These are phyloP conservation scores for Mycena capillaripes DNA, from an alignment of 768 basidiomycete species.

Conservation along the genomic window DNA sequence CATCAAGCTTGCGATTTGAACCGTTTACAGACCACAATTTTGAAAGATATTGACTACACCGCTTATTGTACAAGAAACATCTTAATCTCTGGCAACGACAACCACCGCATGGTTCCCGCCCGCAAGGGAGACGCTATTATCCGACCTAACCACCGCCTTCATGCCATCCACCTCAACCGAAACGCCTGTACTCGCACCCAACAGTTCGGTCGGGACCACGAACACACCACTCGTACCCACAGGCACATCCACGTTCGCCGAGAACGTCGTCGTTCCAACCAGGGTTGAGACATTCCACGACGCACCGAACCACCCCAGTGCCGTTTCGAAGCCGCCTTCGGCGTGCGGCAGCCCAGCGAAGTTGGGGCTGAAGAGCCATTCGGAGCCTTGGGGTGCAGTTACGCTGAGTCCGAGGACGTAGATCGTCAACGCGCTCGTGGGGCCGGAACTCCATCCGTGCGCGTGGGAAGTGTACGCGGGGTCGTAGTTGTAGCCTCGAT, in stretches of 20 bases:
- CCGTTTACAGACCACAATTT: no score
- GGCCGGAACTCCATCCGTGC: conserved; percentile 72
- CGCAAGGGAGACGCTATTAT: no score
- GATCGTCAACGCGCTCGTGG: conserved; percentile 69
- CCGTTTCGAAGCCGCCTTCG: conserved; percentile 68
- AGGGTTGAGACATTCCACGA: conserved; percentile 51
- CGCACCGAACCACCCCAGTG: conserved; percentile 65
- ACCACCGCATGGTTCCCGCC: no score
- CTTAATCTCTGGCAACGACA: no score
- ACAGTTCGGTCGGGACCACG: conserved; percentile 39
- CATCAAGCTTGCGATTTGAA: no score
- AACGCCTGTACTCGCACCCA: not conserved
- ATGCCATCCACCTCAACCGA: conserved; percentile 35
- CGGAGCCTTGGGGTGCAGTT: conserved; percentile 60
- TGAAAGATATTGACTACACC: no score
- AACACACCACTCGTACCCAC: conserved; percentile 48
- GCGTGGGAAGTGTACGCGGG: conserved; percentile 71
- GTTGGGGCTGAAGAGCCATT: conserved; percentile 65
- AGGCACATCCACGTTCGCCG: conserved; percentile 45
- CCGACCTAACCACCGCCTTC: no score
- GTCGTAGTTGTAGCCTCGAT: conserved; percentile 70
- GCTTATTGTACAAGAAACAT: no score
- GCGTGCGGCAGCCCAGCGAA: conserved; percentile 53
- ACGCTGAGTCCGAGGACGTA: conserved; percentile 69
- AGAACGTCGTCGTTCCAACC: conserved; percentile 34